Evolutionary conservation across 345 rosid genomes (phyloP).

Genomic region (Heritiera littoralis): DNA sequence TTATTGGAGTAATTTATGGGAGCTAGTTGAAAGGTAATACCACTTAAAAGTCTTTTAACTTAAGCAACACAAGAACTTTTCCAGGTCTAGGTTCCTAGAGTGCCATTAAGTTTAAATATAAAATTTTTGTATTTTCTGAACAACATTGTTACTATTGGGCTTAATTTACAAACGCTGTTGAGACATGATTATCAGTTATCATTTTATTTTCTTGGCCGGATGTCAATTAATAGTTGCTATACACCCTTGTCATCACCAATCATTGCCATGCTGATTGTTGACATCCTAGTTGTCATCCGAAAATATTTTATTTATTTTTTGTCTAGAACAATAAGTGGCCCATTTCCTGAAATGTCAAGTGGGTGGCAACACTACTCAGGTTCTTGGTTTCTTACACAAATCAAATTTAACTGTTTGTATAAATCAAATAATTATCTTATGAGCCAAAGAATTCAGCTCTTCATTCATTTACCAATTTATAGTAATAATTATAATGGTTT

Average conservation of each 20-base stretch:
- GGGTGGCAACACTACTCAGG: background rate
- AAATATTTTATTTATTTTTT: background rate
- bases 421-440: background rate
- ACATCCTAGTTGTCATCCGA: background rate
- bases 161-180: too few species aligned
- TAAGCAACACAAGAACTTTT: background rate
- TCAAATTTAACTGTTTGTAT: background rate
- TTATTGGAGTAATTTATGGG: constrained; percentile 6
- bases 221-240: background rate
- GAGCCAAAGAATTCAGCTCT: background rate
- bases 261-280: background rate
- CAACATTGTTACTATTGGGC: background rate
- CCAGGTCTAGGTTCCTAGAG: background rate
- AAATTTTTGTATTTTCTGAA: background rate
- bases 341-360: background rate
- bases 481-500: background rate
- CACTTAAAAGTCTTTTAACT: background rate
- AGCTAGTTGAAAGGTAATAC: background rate
- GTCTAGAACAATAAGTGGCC: background rate
- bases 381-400: background rate
- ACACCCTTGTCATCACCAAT: background rate
- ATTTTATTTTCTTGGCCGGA: background rate
- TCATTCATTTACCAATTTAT: background rate
- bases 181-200: background rate
- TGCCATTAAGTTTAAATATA: background rate